Evolutionary conservation across 2,329 filamentous ascomycete genomes (phyloP).

Genomic region (Coleophoma crateriformis): DNA sequence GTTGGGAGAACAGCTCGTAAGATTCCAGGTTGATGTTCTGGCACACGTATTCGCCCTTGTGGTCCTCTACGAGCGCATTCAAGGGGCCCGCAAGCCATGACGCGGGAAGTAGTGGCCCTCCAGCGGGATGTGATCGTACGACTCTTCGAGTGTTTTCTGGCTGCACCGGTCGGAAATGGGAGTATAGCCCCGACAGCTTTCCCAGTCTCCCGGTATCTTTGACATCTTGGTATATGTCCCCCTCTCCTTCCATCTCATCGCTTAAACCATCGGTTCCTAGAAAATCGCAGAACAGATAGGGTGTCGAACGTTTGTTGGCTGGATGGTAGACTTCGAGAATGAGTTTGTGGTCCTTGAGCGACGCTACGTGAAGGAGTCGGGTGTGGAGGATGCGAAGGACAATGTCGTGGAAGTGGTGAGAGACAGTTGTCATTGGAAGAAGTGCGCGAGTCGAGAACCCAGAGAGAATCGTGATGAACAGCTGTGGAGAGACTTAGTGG

Average conservation of each 20-base stretch:
- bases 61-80: conserved; percentile 17
- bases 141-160: conserved; percentile 43
- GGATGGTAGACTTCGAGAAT: conserved; percentile 78
- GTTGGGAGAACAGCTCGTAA: conserved; percentile 68
- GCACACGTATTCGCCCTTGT: conserved; percentile 39
- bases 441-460: conserved; percentile 43
- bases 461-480: conserved; percentile 45
- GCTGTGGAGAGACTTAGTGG: conserved; percentile 26
- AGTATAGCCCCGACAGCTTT: conserved; percentile 55
- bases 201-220: conserved; percentile 33
- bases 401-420: conserved; percentile 56
- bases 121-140: conserved; percentile 34
- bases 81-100: conserved; percentile 18
- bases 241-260: neutral
- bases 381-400: conserved; percentile 59
- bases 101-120: conserved; percentile 26
- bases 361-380: conserved; percentile 54
- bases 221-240: conserved; percentile 38
- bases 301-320: conserved; percentile 60
- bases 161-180: conserved; percentile 61
- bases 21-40: conserved; percentile 62
- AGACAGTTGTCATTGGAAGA: conserved; percentile 52
- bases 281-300: conserved; percentile 64
- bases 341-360: conserved; percentile 54
- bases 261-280: conserved; percentile 48